phyloP scores from a whole-genome alignment of 2,329 filamentous ascomycete species.

The Fusarium globosum region DNA sequence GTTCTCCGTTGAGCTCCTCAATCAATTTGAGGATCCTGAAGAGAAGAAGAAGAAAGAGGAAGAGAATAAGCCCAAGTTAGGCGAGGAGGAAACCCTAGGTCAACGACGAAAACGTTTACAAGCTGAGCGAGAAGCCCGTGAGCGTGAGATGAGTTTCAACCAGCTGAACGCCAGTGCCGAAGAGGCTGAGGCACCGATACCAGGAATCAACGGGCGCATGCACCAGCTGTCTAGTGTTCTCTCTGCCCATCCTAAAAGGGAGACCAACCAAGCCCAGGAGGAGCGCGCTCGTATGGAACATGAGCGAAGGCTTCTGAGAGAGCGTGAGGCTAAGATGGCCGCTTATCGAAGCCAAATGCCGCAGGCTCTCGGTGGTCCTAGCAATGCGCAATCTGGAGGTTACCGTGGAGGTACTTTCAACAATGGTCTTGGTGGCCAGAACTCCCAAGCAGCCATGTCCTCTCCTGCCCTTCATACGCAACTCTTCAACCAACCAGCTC shows the following conservation, averaged over 20 bases:
- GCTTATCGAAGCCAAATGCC: slow-evolving; percentile 63
- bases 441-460: slow-evolving; percentile 42
- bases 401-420: slow-evolving; percentile 66
- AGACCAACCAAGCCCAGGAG: slow-evolving; percentile 54
- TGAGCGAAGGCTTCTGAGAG: slow-evolving; percentile 53
- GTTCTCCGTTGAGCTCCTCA: slow-evolving; percentile 77
- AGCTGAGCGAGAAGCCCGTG: slow-evolving; percentile 73
- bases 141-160: slow-evolving; percentile 62
- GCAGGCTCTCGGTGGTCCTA: slow-evolving; percentile 49
- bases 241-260: slow-evolving; percentile 55
- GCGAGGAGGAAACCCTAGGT: slow-evolving; percentile 80
- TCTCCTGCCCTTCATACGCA: slow-evolving; percentile 44
- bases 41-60: slow-evolving; percentile 54
- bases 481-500: slow-evolving; percentile 34
- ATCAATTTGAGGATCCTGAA: slow-evolving; percentile 67
- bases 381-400: slow-evolving; percentile 54
- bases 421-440: slow-evolving; percentile 59
- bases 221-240: slow-evolving; percentile 70
- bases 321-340: slow-evolving; percentile 62
- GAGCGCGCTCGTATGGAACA: slow-evolving; percentile 56
- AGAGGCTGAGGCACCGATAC: slow-evolving; percentile 10
- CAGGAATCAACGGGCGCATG: slow-evolving; percentile 50
- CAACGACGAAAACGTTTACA: slow-evolving; percentile 80
- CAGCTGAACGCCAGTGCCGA: slow-evolving; percentile 34
- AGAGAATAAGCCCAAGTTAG: slow-evolving; percentile 48